Evolutionary conservation across 768 basidiomycete species (phyloP), one percentile per base, ranked within the genome.

Genomic region (Rickenella mellea): DNA sequence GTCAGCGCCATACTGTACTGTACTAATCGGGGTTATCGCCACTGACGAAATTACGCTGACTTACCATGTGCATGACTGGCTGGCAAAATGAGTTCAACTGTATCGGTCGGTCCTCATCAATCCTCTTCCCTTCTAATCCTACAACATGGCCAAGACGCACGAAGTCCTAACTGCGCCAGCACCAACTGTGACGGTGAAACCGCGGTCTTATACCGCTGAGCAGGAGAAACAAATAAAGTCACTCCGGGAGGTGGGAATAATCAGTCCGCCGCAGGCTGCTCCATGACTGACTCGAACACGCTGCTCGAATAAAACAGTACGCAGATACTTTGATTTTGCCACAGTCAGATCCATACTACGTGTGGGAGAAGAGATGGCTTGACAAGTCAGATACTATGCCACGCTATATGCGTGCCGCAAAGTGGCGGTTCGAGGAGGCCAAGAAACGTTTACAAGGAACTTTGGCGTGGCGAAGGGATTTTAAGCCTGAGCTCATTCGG

Each of bases 341-440:
- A 3, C 50, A 68, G 27, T 68, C 71, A 10, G 85, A 93, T 54
- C 62, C 80, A 6, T 92, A 92, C 53, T 55, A 78, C 45, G 64
- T 70, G 39, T 89, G 85, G 84, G 89, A 93, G 59, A 58, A 67
- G 15, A 73, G 80, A 45, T 93, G 88, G 82, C 62, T 93, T 5
- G 64, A 68, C 48, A 76, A 63, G 58, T 71, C 75, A 27, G 86
- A 78, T 60, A 88, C 72, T 49, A 60, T 55, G 49, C 64, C 56
- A 54, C 78, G 89, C 11, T 93, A 91, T 55, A 78, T 88, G 72
- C 78, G 89, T 24, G 86, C 89, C 0, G 73, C 84, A 2, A 91
- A 91, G 54, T 90, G 89, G 87, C 79, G 80, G 54, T 53, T 80
- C 26, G 69, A 71, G 20, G 83, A 93, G 40, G 87, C 74, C 9